Conservation (phyloP, 2,329 filamentous ascomycete genomes). For the Calonectria fujianensis region DNA sequence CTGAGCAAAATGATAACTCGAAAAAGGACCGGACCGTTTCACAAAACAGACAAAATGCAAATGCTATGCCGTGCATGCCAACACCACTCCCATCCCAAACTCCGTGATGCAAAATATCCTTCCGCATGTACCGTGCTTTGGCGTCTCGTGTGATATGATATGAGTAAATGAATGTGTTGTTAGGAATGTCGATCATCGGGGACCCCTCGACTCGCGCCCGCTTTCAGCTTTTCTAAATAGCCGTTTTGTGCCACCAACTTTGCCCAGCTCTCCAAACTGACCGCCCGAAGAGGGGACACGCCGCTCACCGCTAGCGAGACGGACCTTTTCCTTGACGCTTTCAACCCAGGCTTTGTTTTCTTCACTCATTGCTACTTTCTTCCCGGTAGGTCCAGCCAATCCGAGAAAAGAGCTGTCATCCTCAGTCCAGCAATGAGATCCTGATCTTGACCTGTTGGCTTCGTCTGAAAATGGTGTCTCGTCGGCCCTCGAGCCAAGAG, state of each 20-base stretch:
- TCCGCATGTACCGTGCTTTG: slow-evolving; percentile 46
- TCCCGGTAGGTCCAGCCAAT: slow-evolving; percentile 81
- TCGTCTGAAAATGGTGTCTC: slow-evolving; percentile 67
- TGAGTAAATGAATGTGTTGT: slow-evolving; percentile 28
- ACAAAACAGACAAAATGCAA: slow-evolving; percentile 46
- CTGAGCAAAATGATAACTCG: slow-evolving; percentile 42
- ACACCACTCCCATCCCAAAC: slow-evolving; percentile 49
- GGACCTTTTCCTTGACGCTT: slow-evolving; percentile 87
- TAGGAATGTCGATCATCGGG: slow-evolving; percentile 39
- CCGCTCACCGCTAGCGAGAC: slow-evolving; percentile 79
- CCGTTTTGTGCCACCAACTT: slow-evolving; percentile 83
- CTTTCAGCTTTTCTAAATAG: slow-evolving; percentile 74
- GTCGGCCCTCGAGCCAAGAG: slow-evolving; percentile 56
- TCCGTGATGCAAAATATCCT: slow-evolving; percentile 52
- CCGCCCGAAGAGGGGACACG: slow-evolving; percentile 57
- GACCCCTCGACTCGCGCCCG: slow-evolving; percentile 51
- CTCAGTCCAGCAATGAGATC: slow-evolving; percentile 75
- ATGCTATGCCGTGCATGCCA: slow-evolving; percentile 49
- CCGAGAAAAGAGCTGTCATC: slow-evolving; percentile 77
- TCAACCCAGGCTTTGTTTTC: slow-evolving; percentile 88
- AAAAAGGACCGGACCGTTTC: slow-evolving; percentile 45
- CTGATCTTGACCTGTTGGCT: slow-evolving; percentile 69
- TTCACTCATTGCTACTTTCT: slow-evolving; percentile 79
- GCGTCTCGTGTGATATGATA: slow-evolving; percentile 42
- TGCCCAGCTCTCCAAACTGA: slow-evolving; percentile 81